Base-by-base conservation (phyloP, 495 filamentous ascomycete genomes). In the Penicillium ochrochloron region DNA sequence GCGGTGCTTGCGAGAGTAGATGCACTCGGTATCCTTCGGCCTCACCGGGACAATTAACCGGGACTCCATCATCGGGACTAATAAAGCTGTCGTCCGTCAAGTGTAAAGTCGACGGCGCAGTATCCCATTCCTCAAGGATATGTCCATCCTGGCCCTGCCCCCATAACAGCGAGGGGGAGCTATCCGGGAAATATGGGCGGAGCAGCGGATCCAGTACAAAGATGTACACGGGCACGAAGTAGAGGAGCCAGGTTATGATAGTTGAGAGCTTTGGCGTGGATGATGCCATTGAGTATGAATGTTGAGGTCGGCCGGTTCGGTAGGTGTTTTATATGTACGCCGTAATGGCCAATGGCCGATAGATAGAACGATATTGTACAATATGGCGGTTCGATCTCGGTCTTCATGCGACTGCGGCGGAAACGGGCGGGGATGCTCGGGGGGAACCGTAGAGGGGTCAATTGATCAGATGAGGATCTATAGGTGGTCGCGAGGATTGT, bases 1-100 rank as follows among this genome's bases (percentile, higher is more conserved):
- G 66, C 5, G 85, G 85, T 14, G 83, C 75, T 17, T 75, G 73
- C 10, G 77, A 81, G 12, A 88, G 73, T 2, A 87, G 70, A 54
- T 80, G 79, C 33, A 76, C 68, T 14, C 62, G 63, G 66, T 81
- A 82, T 0, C 63, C 68, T 3, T 75, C 71, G 0, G 65, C 69
- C 11, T 61, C 63, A 41, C 61, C 61, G 33, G 74, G 68, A 37
- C 79, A 82, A 34, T 63, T 62, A 10, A 61, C 44, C 2, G 69
- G 69, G 5, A 67, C 68, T 9, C 64, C 70, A 66, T 78, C 74
- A 17, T 78, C 72, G 7, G 67, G 70, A 52, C 74, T 73, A 17
- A 75, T 67, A 46, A 72, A 69, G 57, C 64, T 72, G 37, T 78
- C 76, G 54, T 82, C 76, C 27, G 67, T 66, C 27, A 77, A 68